Base-by-base conservation (phyloP, 108 stramenopile species). In the Cyclotella choctawhatcheeana region DNA sequence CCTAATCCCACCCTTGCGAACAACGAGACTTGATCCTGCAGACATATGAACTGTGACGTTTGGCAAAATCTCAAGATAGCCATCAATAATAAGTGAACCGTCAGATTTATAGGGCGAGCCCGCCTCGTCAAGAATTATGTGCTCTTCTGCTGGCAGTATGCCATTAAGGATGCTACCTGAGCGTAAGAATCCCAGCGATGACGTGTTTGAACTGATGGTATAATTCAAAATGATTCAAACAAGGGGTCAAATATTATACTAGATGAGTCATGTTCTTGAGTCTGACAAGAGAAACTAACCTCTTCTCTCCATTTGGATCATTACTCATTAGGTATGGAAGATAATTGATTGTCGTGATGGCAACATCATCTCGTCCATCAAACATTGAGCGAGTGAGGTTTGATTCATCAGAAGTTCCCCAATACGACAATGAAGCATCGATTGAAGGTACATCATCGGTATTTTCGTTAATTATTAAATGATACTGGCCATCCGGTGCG, bases 391-490 rank as follows among this genome's bases (percentile, higher is more conserved):
- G 0, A 1, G 43, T 44, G 16, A 69, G 35, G 14, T 58, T 44
- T 18, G 35, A n/a, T 58, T 69, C 69, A 40, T 69, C 69, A 8
- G 58, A 3, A 14, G 56, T 35, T 2, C 69, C 69, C 69, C 69
- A 69, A 37, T 69, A 69, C 18, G 69, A 69, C 1, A 56, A 30
- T 58, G 69, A 58, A n/a, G 69, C 69, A 69, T 69, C 69, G 7
- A 69, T 69, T 5, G 32, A 1, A 37, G 69, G 18, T 30, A 59
- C 24, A 43, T 1, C 69, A 51, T 21, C 29, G n/a, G n/a, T n/a
- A n/a, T n/a, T n/a, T 69, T 58, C 29, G 35, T 20, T 26, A 20
- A 69, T 40, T 44, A 22, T 56, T 24, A 59, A 2, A n/a, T 44
- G 35, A 17, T 58, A 45, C 20, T 58, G 44, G 31, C 25, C 47